These are phyloP conservation scores for Elymus sibiricus DNA, from an alignment of 176 grass and related monocot species.

Conservation along the genomic window DNA sequence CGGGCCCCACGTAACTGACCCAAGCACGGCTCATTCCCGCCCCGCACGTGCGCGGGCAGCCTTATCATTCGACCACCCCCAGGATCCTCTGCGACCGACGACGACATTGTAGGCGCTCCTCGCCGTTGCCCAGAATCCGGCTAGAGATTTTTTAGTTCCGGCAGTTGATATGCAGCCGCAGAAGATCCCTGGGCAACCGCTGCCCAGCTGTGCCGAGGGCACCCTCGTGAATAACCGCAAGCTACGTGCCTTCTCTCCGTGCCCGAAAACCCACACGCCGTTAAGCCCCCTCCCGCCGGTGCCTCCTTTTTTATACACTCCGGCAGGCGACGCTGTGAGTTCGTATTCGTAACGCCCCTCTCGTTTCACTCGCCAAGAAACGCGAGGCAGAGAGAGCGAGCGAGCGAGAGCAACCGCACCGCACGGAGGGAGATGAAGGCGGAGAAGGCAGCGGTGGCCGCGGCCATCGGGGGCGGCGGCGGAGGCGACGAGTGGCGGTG, in stretches of 20 bases:
- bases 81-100: slow-evolving; percentile 16
- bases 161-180: background rate
- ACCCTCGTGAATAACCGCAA: background rate
- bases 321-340: slow-evolving; percentile 24
- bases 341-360: slow-evolving; percentile 19
- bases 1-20: background rate
- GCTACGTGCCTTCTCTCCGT: background rate
- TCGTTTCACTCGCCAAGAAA: background rate
- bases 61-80: background rate
- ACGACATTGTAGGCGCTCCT: background rate
- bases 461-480: background rate
- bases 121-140: no score
- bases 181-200: slow-evolving; percentile 1
- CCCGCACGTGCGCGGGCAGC: slow-evolving; percentile 53
- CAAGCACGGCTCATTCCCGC: slow-evolving; percentile 13
- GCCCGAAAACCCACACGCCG: slow-evolving; percentile 20
- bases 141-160: background rate
- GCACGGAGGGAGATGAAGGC: slow-evolving; percentile 52
- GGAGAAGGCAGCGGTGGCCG: slow-evolving; percentile 37
- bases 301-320: slow-evolving; percentile 15
- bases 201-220: background rate
- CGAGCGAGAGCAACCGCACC: background rate
- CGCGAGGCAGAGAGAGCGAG: background rate
- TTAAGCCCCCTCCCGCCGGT: background rate
- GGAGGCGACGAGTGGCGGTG: slow-evolving; percentile 48